A percentile compares a stretch with the other conserved stretches of the same genome.
Conservation (phyloP, 2,329 filamentous ascomycete species). For the Colletotrichum sidae region DNA sequence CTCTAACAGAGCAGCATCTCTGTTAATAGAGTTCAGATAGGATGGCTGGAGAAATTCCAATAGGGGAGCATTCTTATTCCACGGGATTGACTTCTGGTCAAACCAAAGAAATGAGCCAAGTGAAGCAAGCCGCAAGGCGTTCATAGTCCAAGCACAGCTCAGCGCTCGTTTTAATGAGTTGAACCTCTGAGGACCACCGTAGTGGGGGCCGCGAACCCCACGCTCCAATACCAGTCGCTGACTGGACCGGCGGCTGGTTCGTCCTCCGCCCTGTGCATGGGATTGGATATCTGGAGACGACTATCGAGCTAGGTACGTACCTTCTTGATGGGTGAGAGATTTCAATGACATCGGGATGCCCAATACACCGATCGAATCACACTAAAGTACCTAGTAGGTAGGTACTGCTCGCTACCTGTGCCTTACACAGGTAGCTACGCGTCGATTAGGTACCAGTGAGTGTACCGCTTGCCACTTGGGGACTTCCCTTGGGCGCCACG, state of each 20-base stretch:
- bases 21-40: no score
- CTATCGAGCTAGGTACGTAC: conserved; percentile 12
- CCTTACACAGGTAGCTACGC: no score
- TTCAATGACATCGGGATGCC: conserved; percentile 15
- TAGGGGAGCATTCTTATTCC: no score
- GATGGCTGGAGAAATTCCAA: no score
- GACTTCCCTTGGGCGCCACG: no score
- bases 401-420: no score
- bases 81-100: no score
- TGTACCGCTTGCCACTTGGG: no score
- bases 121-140: neutral
- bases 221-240: conserved; percentile 11
- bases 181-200: conserved; percentile 5
- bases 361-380: conserved; percentile 4
- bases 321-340: neutral
- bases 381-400: no score
- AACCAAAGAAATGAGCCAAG: neutral
- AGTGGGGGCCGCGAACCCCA: conserved; percentile 22
- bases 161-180: conserved; percentile 10
- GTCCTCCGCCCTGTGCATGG: conserved; percentile 14
- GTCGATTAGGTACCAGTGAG: no score
- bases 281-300: conserved; percentile 11
- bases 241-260: conserved; percentile 14
- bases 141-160: neutral
- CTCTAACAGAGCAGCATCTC: no score